Evolutionary conservation across 306 rosid species (phyloP), one percentile per base, ranked within the genome.

Genomic region (Biancaea sappan): DNA sequence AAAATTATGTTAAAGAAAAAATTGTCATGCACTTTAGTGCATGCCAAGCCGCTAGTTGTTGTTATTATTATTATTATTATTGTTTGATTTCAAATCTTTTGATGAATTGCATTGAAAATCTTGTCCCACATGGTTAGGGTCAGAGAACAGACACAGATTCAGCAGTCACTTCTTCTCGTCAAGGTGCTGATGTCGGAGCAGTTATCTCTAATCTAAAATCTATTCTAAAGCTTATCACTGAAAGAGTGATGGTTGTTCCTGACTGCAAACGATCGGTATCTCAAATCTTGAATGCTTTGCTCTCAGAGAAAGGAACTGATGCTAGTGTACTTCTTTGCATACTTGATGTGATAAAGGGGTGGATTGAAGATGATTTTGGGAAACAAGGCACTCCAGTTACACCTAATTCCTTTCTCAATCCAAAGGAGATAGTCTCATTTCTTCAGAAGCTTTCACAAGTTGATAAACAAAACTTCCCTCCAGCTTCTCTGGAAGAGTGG

Each of bases 381-480:
- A 95, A 84, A 84, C 91, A 88, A 84, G 99, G 98, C 82, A 34
- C 87, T 32, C 83, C 98, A 66, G 86, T 77, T 66, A 32, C 82
- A 18, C 64, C 93, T 52, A 84, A 83, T 85, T 59, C 97, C 75
- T 90, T 89, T 81, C 92, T 95, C 78, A 75, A 83, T 67, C 87
- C 88, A 6, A 95, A 92, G 92, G 99, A 95, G 84, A 84, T 92
- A 58, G 93, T 92, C 52, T 87, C 99, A 28, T 92, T 95, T 81
- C 93, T 95, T 85, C 99, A 88, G 76, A 95, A 87, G 83, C 99
- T 95, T 74, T 95, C 99, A 22, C 94, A 87, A 79, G 92, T 90
- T 77, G 98, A 92, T 74, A 95, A 88, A 76, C 96, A 88, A 78
- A 88, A 86, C 81, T 87, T 92, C 86, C 78, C 88, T 52, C 78